phyloP scores from a whole-genome alignment of 2,329 filamentous ascomycete genomes.

The Aspergillus pseudoglaucus region DNA sequence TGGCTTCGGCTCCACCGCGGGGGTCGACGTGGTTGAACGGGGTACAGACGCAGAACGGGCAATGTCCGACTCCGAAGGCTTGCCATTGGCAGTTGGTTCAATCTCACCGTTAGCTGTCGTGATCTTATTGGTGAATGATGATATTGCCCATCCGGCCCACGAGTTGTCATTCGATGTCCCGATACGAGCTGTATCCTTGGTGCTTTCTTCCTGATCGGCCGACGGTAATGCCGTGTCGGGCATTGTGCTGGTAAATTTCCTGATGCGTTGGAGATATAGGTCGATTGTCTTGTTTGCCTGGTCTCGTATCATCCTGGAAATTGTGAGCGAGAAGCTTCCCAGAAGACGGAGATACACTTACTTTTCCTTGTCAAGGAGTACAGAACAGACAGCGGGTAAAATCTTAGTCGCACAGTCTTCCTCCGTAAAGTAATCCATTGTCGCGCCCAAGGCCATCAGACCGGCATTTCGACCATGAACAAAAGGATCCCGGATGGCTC shows the following conservation, averaged over 20 bases:
- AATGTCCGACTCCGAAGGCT: constrained; percentile 37
- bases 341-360: constrained; percentile 17
- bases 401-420: constrained; percentile 83
- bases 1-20: constrained; percentile 17
- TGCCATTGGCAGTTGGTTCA: constrained; percentile 50
- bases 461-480: constrained; percentile 88
- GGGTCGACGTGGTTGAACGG: constrained; percentile 29
- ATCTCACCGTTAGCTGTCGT: constrained; percentile 82
- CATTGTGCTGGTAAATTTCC: constrained; percentile 69
- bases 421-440: constrained; percentile 76
- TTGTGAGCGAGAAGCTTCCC: background rate
- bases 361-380: constrained; percentile 91
- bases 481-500: constrained; percentile 87
- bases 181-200: constrained; percentile 60
- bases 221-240: constrained; percentile 73
- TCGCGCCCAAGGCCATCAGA: constrained; percentile 77
- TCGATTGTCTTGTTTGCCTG: constrained; percentile 88
- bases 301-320: constrained; percentile 64
- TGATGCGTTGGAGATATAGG: constrained; percentile 72
- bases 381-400: constrained; percentile 74
- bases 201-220: constrained; percentile 44
- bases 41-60: constrained; percentile 46
- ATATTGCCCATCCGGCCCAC: constrained; percentile 98
- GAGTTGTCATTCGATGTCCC: constrained; percentile 65
- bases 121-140: constrained; percentile 94